Conservation (phyloP, 148 eudicot genomes). For the Agrostemma githago region DNA sequence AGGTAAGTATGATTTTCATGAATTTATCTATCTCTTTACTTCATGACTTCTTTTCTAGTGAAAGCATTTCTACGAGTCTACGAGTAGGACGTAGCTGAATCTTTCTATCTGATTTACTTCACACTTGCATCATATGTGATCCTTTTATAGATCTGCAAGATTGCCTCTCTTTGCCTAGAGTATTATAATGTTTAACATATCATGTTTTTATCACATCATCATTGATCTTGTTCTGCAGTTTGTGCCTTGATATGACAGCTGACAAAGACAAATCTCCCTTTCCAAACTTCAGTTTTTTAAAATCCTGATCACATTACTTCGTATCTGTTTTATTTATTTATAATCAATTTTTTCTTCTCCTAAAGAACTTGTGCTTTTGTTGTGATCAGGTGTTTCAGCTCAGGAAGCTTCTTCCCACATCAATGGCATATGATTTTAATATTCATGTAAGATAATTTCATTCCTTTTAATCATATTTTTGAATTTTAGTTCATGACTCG, state of each 20-base stretch:
- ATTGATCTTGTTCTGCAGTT: not conserved
- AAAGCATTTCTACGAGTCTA: not conserved
- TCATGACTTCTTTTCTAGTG: not conserved
- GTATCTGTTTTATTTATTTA: not conserved
- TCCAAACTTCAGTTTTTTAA: not conserved
- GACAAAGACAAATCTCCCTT: slow-evolving; percentile 1
- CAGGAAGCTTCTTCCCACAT: slow-evolving; percentile 88
- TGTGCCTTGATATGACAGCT: not conserved
- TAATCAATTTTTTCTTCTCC: not conserved
- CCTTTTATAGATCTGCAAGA: not conserved
- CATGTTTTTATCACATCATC: not conserved
- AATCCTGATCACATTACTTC: not conserved
- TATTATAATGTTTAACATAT: not conserved
- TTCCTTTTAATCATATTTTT: not conserved
- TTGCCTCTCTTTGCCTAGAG: not conserved
- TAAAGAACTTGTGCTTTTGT: slow-evolving; percentile 9
- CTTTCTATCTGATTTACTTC: not conserved
- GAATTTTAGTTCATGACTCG: not conserved
- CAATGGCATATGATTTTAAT: slow-evolving; percentile 86
- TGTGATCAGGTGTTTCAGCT: slow-evolving; percentile 73
- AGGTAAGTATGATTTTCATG: slow-evolving; percentile 44
- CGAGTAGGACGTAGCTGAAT: not conserved
- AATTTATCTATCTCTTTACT: not conserved
- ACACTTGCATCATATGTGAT: not conserved
- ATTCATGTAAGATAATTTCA: slow-evolving; percentile 66